These are phyloP conservation scores for Buxus sempervirens DNA, from an alignment of 164 flowering plant species.

Conservation along the genomic window DNA sequence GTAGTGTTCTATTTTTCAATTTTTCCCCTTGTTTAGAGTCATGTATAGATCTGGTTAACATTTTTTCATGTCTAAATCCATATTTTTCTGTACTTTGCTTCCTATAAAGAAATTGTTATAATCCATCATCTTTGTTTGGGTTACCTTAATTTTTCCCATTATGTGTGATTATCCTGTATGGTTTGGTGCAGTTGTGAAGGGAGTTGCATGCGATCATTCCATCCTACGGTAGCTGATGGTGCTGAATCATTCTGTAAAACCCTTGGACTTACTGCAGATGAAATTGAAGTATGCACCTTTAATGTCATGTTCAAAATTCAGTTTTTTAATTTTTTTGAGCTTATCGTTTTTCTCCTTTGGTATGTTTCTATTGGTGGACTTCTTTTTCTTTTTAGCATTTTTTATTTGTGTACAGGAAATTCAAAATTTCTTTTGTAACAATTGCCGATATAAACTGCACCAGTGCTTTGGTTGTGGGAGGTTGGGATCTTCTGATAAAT, in stretches of 20 bases:
- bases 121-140: too few species aligned
- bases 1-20: too few species aligned
- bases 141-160: background rate
- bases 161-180: background rate
- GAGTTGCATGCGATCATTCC: conserved; percentile 79
- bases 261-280: conserved; percentile 44
- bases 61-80: too few species aligned
- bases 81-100: too few species aligned
- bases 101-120: too few species aligned
- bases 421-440: conserved; percentile 47
- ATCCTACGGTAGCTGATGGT: conserved; percentile 58
- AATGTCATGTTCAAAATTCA: background rate
- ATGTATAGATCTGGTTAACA: too few species aligned
- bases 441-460: conserved; percentile 66
- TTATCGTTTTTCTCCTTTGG: conserved; percentile 1
- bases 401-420: conserved; percentile 45
- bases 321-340: background rate
- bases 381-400: background rate
- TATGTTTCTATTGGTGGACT: background rate
- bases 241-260: conserved; percentile 47
- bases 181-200: conserved; percentile 73
- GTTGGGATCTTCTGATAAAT: conserved; percentile 70
- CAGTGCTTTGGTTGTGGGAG: conserved; percentile 83
- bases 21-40: too few species aligned
- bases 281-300: conserved; percentile 47